A percentile compares a stretch with the other conserved stretches of the same genome.
phyloP scores from a whole-genome alignment of 179 eudicot species.

The Pouteria campechiana region DNA sequence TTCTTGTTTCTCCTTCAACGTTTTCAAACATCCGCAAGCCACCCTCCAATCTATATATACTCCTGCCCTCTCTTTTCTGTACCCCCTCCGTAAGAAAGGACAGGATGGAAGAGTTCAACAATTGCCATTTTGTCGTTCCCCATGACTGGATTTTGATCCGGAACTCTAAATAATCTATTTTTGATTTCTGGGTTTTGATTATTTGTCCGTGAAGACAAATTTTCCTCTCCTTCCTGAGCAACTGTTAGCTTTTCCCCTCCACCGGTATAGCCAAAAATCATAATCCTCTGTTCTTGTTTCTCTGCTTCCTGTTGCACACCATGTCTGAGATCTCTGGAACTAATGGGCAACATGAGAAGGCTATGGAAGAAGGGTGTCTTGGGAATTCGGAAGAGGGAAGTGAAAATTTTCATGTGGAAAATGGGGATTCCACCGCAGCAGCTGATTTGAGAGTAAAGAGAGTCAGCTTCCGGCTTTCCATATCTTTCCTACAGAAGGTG shows the following conservation, averaged over 20 bases:
- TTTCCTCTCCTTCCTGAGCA: not conserved
- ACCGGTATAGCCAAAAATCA: not conserved
- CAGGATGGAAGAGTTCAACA: too few species aligned
- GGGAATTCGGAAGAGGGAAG: slow-evolving; percentile 1
- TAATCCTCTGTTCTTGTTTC: not conserved
- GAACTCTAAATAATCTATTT: too few species aligned
- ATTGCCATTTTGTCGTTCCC: too few species aligned
- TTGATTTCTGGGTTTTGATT: too few species aligned
- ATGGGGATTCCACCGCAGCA: slow-evolving; percentile 1
- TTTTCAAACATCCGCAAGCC: slow-evolving; percentile 1
- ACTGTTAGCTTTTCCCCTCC: not conserved
- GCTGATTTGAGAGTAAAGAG: not conserved
- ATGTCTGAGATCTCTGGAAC: slow-evolving; percentile 39
- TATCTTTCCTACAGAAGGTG: slow-evolving; percentile 26
- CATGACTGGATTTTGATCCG: too few species aligned
- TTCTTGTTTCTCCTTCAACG: slow-evolving; percentile 1
- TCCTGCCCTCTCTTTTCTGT: slow-evolving; percentile 2
- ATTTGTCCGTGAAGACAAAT: not conserved
- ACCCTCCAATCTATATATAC: not conserved
- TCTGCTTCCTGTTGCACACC: not conserved
- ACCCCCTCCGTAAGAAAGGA: too few species aligned
- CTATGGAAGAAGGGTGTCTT: slow-evolving; percentile 14
- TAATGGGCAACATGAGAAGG: slow-evolving; percentile 37
- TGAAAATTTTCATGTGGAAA: slow-evolving; percentile 5
- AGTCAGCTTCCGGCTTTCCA: slow-evolving; percentile 2